Conservation (phyloP, 139 green algal genomes). For the Axilococcus clingmanii region DNA sequence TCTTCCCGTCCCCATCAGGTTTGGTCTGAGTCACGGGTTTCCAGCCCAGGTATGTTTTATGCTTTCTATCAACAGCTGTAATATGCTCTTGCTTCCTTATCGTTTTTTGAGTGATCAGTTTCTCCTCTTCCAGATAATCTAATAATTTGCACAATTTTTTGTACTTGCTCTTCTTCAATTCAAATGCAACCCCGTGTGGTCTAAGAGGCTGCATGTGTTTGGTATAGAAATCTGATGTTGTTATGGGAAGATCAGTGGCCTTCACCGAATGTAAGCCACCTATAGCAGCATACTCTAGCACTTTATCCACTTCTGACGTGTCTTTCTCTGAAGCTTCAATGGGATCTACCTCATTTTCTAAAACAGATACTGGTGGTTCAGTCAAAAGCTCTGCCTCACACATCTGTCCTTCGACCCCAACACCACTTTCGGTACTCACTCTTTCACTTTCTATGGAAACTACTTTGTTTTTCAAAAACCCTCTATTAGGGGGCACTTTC, state of each 20-base stretch:
- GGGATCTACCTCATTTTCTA: neutral
- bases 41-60: neutral
- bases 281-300: neutral
- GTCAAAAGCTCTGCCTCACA: neutral
- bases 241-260: neutral
- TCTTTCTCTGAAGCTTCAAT: neutral
- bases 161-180: constrained; percentile 26
- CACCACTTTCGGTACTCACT: neutral
- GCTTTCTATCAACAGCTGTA: constrained; percentile 10
- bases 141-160: constrained; percentile 33
- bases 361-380: neutral
- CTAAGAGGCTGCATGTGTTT: constrained; percentile 21
- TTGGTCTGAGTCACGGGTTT: neutral
- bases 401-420: neutral
- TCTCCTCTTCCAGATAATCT: constrained; percentile 26
- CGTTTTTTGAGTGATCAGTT: constrained; percentile 18
- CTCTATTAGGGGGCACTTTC: constrained; percentile 16
- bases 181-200: constrained; percentile 12
- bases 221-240: constrained; percentile 18
- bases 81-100: constrained; percentile 28
- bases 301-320: neutral
- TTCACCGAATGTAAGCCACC: constrained; percentile 2
- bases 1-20: neutral
- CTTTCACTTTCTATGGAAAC: constrained; percentile 1
- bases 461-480: constrained; percentile 10